Evolutionary conservation across 306 rosid genomes (phyloP), one percentile per base, ranked within the genome.

Genomic region (Cotoneaster glaucophyllus): DNA sequence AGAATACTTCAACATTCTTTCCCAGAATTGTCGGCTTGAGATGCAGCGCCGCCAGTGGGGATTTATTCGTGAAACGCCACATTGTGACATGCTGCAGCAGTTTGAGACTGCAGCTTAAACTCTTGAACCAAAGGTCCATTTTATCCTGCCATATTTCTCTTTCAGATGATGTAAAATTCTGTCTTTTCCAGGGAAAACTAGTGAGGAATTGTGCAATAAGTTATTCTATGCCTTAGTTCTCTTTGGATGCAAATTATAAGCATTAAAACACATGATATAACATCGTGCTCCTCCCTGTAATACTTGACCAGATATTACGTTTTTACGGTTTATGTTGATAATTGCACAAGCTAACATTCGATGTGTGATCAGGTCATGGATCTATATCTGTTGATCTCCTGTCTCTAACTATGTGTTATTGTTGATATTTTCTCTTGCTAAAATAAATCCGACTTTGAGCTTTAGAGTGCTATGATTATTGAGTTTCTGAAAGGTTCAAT

Each of bases 1-100:
- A 73, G 98, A 92, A 34, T 94, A 90, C 81, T 86, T 86, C 71
- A 76, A 71, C 72, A 75, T 90, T 85, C 96, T 94, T 63, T 73
- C 85, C 2, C 92, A 92, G 90, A 92, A 92, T 70, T 92, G 97
- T 72, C 86, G 89, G 73, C 86, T 87, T 12, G 97, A 94, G 88
- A 29, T 92, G 75, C 97, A 91, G 82, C 90, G 98, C 19, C 93
- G 90, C 52, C 97, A 91, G 64, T 94, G 97, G 98, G 96, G 98
- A 54, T 91, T 84, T 78, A 82, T 91, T 50, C 87, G 85, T n/a
- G 98, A 94, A 79, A 94, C 91, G 0, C 98, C 98, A 0, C 96
- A 94, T 74, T 94, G 98, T 57, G 97, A 91, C 70, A 87, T 86
- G 96, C 81, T 94, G 74, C 74, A 82, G 81, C 76, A 74, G 86